Evolutionary conservation across 306 rosid species (phyloP).

Genomic region (Fragaria ananassa): DNA sequence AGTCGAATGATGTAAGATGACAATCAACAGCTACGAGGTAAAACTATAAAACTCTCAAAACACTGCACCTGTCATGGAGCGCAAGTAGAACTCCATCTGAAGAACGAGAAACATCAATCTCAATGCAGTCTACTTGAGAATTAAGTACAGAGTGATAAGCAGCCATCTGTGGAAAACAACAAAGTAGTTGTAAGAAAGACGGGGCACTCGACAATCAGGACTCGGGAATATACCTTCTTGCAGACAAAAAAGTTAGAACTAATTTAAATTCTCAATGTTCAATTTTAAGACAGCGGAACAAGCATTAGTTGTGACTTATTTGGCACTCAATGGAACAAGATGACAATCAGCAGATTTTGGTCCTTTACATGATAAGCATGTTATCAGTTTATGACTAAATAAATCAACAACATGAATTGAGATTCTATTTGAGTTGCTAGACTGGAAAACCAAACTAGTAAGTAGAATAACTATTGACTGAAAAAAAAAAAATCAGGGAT

Average conservation of each 20-base stretch:
- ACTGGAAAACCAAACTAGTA: neutral
- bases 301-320: neutral
- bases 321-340: neutral
- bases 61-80: constrained; percentile 73
- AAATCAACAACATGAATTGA: neutral
- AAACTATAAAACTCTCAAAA: neutral
- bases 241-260: neutral
- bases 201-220: neutral
- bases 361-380: neutral
- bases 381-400: too few relatives aligned
- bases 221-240: neutral
- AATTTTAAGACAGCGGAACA: neutral
- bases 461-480: neutral
- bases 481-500: neutral
- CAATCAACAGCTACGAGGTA: neutral
- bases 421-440: neutral
- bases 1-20: neutral
- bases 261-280: neutral
- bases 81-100: constrained; percentile 75
- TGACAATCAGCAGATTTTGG: neutral
- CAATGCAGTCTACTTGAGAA: constrained; percentile 73
- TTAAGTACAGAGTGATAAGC: constrained; percentile 65
- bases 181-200: neutral
- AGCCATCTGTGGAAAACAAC: constrained; percentile 42
- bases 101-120: constrained; percentile 93